Conservation (phyloP, 2,329 filamentous ascomycete species). For the Didymella lethalis region DNA sequence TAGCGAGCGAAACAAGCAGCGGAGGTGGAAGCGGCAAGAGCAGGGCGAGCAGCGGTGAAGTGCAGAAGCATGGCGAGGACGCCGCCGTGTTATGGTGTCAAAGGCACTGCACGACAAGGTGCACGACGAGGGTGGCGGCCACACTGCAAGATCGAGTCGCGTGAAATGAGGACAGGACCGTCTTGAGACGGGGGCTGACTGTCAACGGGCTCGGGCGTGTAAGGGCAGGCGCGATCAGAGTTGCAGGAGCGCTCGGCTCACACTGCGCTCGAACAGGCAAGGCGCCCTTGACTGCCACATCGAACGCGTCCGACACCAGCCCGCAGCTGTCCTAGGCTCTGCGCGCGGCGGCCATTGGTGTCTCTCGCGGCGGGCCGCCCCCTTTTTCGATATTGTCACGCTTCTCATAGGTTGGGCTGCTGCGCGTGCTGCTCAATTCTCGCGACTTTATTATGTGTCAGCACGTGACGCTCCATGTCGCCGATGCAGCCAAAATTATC, state of each 20-base stretch:
- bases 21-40: conserved; percentile 24
- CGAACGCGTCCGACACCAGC: conserved; percentile 16
- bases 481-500: conserved; percentile 24
- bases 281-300: conserved; percentile 14
- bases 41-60: conserved; percentile 30
- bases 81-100: conserved; percentile 21
- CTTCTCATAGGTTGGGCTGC: conserved; percentile 21
- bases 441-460: conserved; percentile 16
- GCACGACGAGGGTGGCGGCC: conserved; percentile 24
- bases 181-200: conserved; percentile 33
- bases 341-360: conserved; percentile 31
- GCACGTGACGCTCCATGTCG: conserved; percentile 36
- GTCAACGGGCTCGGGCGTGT: conserved; percentile 35
- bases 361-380: conserved; percentile 22
- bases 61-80: conserved; percentile 32
- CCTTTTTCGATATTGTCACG: conserved; percentile 40
- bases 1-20: conserved; percentile 28
- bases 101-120: conserved; percentile 17
- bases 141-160: conserved; percentile 27
- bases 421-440: conserved; percentile 18
- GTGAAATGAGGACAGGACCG: conserved; percentile 41
- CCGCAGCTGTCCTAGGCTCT: conserved; percentile 10
- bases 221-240: conserved; percentile 32
- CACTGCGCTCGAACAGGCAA: conserved; percentile 17
- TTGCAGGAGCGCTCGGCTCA: conserved; percentile 33